Evolutionary conservation across 2,329 filamentous ascomycete genomes (phyloP).

Genomic region (Monosporascus sp.): DNA sequence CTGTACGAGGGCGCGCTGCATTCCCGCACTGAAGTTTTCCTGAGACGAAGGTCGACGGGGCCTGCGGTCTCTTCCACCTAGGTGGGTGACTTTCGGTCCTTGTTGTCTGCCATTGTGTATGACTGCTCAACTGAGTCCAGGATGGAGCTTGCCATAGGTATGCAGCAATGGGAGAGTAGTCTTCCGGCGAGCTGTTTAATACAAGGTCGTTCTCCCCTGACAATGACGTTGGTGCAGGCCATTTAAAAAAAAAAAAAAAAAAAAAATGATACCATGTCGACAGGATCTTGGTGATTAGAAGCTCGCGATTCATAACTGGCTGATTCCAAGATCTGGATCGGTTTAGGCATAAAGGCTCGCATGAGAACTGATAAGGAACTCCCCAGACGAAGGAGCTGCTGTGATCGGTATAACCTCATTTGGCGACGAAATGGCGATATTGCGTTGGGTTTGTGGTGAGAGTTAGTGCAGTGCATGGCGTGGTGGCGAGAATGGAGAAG

Average conservation of each 20-base stretch:
- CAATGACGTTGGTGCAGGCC: too few species aligned
- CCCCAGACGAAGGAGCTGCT: neutral
- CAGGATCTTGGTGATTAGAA: neutral
- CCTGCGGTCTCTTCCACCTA: neutral
- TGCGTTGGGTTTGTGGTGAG: neutral
- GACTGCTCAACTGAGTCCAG: neutral
- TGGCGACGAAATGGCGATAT: neutral
- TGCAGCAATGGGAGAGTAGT: too few species aligned
- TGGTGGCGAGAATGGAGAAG: too few species aligned
- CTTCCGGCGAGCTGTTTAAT: too few species aligned
- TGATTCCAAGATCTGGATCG: neutral
- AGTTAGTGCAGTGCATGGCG: neutral
- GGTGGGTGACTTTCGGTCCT: neutral
- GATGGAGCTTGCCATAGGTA: too few species aligned
- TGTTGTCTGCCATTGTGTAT: neutral
- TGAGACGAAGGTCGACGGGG: too few species aligned
- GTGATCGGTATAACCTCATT: neutral
- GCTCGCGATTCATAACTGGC: neutral
- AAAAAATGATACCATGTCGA: too few species aligned
- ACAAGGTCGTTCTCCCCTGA: too few species aligned
- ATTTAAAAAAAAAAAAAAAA: too few species aligned
- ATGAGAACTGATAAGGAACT: neutral
- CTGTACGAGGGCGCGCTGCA: neutral
- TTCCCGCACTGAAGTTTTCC: neutral
- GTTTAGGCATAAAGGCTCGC: neutral